Evolutionary conservation across 2,329 filamentous ascomycete species (phyloP).

Genomic region (Stagonosporopsis tanaceti): DNA sequence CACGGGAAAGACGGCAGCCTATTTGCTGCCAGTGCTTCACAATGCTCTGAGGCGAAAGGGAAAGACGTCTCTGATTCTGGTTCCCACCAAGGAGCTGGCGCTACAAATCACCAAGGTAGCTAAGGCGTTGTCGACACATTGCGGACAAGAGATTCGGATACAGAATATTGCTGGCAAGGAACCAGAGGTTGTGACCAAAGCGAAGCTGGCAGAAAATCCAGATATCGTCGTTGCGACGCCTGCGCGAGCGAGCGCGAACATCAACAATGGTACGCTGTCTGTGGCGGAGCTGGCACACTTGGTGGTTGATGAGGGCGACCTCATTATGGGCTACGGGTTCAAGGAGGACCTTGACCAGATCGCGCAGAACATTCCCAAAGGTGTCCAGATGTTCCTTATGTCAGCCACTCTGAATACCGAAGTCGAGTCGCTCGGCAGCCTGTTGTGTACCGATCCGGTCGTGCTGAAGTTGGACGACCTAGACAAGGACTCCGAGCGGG

Average conservation of each 20-base stretch:
- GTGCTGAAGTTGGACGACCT: slow-evolving; percentile 84
- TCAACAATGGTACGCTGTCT: slow-evolving; percentile 75
- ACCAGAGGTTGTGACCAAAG: slow-evolving; percentile 85
- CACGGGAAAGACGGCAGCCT: slow-evolving; percentile 97
- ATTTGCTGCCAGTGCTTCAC: slow-evolving; percentile 88
- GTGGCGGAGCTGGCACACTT: slow-evolving; percentile 76
- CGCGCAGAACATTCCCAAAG: slow-evolving; percentile 78
- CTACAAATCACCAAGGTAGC: slow-evolving; percentile 86
- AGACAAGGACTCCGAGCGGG: slow-evolving; percentile 76
- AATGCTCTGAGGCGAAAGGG: slow-evolving; percentile 82
- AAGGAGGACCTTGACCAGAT: slow-evolving; percentile 87
- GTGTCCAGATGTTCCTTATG: slow-evolving; percentile 90
- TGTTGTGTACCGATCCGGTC: slow-evolving; percentile 84
- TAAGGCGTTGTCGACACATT: slow-evolving; percentile 80
- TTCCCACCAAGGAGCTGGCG: slow-evolving; percentile 92
- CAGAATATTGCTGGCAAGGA: slow-evolving; percentile 92
- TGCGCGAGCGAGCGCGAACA: slow-evolving; percentile 78
- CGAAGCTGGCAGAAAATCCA: slow-evolving; percentile 82
- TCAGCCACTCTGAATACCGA: slow-evolving; percentile 91
- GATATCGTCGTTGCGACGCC: slow-evolving; percentile 94
- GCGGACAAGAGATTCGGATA: slow-evolving; percentile 80
- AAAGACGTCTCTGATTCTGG: slow-evolving; percentile 81
- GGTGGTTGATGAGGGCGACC: slow-evolving; percentile 92
- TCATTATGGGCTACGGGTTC: slow-evolving; percentile 93
- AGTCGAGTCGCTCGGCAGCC: slow-evolving; percentile 80